Percentiles rank a stretch among this genome's conserved stretches.
These are phyloP conservation scores for Podospora australis DNA, from an alignment of 495 filamentous ascomycete species.

Conservation along the genomic window DNA sequence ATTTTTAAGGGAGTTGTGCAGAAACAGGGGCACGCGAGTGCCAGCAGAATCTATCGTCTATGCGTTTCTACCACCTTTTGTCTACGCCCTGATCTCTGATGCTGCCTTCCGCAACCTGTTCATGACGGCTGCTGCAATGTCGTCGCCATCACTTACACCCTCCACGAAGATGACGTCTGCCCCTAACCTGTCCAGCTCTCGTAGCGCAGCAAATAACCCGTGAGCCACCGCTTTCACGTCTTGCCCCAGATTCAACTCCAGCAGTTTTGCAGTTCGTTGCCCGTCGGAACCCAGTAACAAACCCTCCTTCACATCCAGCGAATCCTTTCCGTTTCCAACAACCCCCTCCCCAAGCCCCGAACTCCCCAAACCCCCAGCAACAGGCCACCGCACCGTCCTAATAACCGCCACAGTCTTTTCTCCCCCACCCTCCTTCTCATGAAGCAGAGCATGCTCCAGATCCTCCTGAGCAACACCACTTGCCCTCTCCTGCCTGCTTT, in stretches of 20 bases:
- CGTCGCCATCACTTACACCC: constrained; percentile 73
- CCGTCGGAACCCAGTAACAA: constrained; percentile 20
- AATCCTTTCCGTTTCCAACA: constrained; percentile 1
- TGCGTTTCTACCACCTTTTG: background rate
- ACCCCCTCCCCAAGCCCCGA: constrained; percentile 17
- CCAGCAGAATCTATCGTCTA: constrained; percentile 4
- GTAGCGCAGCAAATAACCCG: constrained; percentile 77
- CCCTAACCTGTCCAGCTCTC: constrained; percentile 71
- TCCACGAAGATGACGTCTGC: constrained; percentile 90
- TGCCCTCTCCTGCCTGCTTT: constrained; percentile 34
- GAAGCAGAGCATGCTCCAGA: background rate
- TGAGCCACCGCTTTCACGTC: constrained; percentile 69
- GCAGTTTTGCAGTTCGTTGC: constrained; percentile 29
- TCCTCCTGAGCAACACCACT: constrained; percentile 3
- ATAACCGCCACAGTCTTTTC: constrained; percentile 33
- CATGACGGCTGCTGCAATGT: constrained; percentile 92
- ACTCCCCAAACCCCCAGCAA: constrained; percentile 26
- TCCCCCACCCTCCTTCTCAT: background rate
- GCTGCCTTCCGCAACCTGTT: constrained; percentile 90
- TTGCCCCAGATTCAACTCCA: constrained; percentile 60
- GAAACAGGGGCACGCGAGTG: background rate
- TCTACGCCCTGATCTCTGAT: constrained; percentile 43
- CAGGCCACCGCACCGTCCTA: constrained; percentile 38
- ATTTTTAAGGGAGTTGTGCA: background rate
- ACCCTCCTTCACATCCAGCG: constrained; percentile 29